phyloP scores from a whole-genome alignment of 306 rosid genomes.

The Cucurbita maxima region DNA sequence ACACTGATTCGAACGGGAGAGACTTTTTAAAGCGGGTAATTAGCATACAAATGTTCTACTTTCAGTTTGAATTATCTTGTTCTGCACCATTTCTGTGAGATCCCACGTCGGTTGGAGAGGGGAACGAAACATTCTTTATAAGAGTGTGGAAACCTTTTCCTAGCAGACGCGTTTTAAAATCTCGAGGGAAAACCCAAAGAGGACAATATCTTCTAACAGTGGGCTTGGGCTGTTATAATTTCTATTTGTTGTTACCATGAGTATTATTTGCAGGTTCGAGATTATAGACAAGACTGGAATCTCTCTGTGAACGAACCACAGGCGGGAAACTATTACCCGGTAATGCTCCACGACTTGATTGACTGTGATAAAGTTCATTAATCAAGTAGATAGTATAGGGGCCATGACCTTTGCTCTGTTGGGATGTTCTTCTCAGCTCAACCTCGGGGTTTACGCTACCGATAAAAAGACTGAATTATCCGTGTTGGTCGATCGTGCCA shows the following conservation, averaged over 20 bases:
- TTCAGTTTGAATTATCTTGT: neutral
- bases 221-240: too few relatives aligned
- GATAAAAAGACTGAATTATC: conserved; percentile 71
- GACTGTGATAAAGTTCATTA: neutral
- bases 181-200: too few relatives aligned
- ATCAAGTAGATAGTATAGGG: neutral
- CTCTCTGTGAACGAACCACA: conserved; percentile 67
- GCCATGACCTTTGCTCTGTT: neutral
- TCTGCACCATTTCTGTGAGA: too few relatives aligned
- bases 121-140: too few relatives aligned
- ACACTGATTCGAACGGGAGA: conserved; percentile 83
- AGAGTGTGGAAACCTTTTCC: too few relatives aligned
- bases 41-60: neutral
- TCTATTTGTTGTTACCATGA: neutral
- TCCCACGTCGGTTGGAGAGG: too few relatives aligned
- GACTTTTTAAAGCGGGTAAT: conserved; percentile 79
- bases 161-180: too few relatives aligned
- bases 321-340: conserved; percentile 93
- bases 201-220: too few relatives aligned
- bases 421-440: conserved; percentile 34
- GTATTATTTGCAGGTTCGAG: conserved; percentile 47
- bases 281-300: conserved; percentile 66
- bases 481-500: conserved; percentile 77
- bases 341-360: conserved; percentile 16
- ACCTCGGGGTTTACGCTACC: conserved; percentile 58